Conservation (phyloP, 306 rosid genomes). For the Ormosia semicastrata region DNA sequence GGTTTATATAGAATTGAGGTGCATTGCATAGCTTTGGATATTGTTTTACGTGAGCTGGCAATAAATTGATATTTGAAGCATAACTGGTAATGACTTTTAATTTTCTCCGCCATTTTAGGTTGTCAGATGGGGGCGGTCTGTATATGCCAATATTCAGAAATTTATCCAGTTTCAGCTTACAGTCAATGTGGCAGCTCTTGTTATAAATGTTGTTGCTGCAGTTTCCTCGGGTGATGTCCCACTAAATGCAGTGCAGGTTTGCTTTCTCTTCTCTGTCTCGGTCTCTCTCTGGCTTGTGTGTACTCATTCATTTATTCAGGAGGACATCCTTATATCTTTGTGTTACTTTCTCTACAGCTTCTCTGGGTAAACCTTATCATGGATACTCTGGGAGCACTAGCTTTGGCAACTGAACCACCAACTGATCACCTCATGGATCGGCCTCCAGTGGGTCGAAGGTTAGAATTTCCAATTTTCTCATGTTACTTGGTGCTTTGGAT, state of each 20-base stretch:
- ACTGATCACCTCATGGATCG: constrained; percentile 92
- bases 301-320: background rate
- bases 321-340: constrained; percentile 4
- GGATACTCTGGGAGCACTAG: constrained; percentile 98
- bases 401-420: constrained; percentile 99
- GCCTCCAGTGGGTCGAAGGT: constrained; percentile 94
- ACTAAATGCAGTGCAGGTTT: constrained; percentile 96
- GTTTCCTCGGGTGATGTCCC: constrained; percentile 90
- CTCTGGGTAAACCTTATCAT: constrained; percentile 99
- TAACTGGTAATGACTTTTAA: background rate
- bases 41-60: background rate
- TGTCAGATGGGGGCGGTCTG: constrained; percentile 99
- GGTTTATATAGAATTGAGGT: background rate
- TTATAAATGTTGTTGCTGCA: constrained; percentile 91
- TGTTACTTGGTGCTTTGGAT: background rate
- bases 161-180: constrained; percentile 99
- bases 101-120: constrained; percentile 51
- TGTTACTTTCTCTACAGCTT: constrained; percentile 57
- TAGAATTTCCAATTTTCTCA: background rate
- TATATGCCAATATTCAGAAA: constrained; percentile 97
- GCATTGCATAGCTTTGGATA: background rate
- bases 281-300: background rate
- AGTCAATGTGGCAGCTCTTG: constrained; percentile 94
- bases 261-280: constrained; percentile 8
- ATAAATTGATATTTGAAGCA: background rate